Conservation (phyloP, 257 asterid genomes). For the Anisodus acutangulus region DNA sequence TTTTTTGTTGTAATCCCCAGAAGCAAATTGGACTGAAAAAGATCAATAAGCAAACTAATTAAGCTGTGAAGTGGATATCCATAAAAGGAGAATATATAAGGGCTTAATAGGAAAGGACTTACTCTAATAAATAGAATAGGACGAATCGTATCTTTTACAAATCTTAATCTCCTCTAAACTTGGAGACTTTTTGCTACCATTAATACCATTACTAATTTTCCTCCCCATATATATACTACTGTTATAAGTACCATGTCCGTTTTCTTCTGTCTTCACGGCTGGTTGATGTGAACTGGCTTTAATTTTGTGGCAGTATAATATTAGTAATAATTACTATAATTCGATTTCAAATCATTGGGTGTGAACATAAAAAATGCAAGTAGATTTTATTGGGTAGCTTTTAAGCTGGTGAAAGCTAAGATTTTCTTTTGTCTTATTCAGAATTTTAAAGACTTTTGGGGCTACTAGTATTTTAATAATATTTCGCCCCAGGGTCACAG, state of each 20-base stretch:
- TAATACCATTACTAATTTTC: conserved; percentile 11
- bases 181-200: conserved; percentile 31
- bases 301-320: conserved; percentile 36
- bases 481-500: neutral
- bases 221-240: neutral
- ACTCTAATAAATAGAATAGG: neutral
- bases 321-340: conserved; percentile 21
- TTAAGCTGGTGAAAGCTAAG: conserved; percentile 35
- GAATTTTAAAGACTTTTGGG: conserved; percentile 20
- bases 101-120: neutral
- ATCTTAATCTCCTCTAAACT: conserved; percentile 32
- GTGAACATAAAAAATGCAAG: conserved; percentile 32
- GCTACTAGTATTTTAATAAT: neutral
- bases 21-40: conserved; percentile 18
- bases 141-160: conserved; percentile 39
- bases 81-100: conserved; percentile 9
- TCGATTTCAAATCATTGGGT: conserved; percentile 35
- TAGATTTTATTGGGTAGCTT: conserved; percentile 31
- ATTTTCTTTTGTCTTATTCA: conserved; percentile 9
- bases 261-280: conserved; percentile 38
- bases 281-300: conserved; percentile 63
- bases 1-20: conserved; percentile 42
- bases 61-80: neutral
- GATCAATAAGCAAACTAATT: neutral
- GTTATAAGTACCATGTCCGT: neutral